These are phyloP conservation scores for Calamus simplicifolius DNA, from an alignment of 176 grass and related monocot genomes.

Conservation along the genomic window DNA sequence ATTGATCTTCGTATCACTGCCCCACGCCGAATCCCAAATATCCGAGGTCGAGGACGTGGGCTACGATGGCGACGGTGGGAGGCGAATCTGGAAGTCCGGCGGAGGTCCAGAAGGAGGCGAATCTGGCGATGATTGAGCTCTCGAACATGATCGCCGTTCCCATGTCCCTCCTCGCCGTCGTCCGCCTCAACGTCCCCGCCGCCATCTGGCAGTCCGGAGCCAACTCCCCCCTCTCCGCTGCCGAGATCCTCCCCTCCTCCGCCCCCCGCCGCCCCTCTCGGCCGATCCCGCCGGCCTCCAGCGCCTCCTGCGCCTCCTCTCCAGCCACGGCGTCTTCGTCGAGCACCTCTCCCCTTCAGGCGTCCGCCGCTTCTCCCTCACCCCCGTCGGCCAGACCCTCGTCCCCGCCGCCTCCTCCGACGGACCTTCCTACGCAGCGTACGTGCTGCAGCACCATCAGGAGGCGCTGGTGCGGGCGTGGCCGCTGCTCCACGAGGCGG, in stretches of 20 bases:
- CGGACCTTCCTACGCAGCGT: conserved; percentile 47
- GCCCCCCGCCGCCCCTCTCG: conserved; percentile 17
- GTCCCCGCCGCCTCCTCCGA: conserved; percentile 1
- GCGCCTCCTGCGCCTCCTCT: conserved; percentile 62
- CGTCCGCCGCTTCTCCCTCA: conserved; percentile 48
- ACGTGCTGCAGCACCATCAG: conserved; percentile 92
- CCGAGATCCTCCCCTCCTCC: conserved; percentile 19
- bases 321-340: conserved; percentile 53
- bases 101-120: conserved; percentile 23
- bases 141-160: conserved; percentile 75
- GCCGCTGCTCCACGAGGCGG: conserved; percentile 60
- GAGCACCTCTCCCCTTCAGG: conserved; percentile 20
- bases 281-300: conserved; percentile 38
- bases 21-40: no score
- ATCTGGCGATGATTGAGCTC: conserved; percentile 68
- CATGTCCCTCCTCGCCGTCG: conserved; percentile 61
- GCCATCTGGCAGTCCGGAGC: conserved; percentile 36
- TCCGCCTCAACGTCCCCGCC: conserved; percentile 51
- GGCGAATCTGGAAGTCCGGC: neutral
- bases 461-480: conserved; percentile 66
- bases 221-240: conserved; percentile 42
- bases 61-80: neutral
- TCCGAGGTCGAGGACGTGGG: no score
- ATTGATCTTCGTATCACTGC: no score
- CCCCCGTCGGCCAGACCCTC: conserved; percentile 53